Percentiles rank a stretch among this genome's conserved stretches.
phyloP scores from a whole-genome alignment of 2,329 filamentous ascomycete genomes.

The Calonectria multiphialidica region DNA sequence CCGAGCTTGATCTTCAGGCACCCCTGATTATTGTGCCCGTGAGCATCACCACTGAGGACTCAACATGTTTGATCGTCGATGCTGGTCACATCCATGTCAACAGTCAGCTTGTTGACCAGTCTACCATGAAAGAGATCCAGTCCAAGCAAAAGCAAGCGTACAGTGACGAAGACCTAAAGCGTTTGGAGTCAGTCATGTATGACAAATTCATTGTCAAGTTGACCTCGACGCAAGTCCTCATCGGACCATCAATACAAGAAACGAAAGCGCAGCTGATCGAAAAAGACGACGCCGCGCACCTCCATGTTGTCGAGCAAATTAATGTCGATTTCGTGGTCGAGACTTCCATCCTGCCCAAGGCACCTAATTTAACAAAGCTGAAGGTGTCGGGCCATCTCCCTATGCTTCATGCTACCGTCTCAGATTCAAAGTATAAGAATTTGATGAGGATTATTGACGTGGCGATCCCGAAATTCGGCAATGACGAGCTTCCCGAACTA shows the following conservation, averaged over 20 bases:
- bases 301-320: conserved; percentile 96
- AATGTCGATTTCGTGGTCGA: conserved; percentile 98
- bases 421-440: conserved; percentile 96
- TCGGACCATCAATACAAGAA: conserved; percentile 91
- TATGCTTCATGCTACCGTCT: conserved; percentile 90
- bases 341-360: conserved; percentile 95
- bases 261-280: conserved; percentile 85
- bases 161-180: conserved; percentile 88
- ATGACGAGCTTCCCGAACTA: conserved; percentile 46
- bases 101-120: conserved; percentile 92
- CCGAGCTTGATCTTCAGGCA: conserved; percentile 93
- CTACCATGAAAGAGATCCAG: conserved; percentile 90
- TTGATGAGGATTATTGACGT: conserved; percentile 97
- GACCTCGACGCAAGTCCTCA: conserved; percentile 93
- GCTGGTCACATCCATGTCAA: conserved; percentile 95
- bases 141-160: conserved; percentile 90
- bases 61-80: conserved; percentile 93
- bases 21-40: conserved; percentile 97
- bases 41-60: conserved; percentile 84
- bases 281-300: conserved; percentile 74
- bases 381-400: conserved; percentile 93
- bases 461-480: conserved; percentile 85
- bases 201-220: conserved; percentile 96
- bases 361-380: conserved; percentile 91
- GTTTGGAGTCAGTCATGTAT: conserved; percentile 94